Conservation (phyloP, 2,329 filamentous ascomycete genomes). For the Fusarium chuoi region DNA sequence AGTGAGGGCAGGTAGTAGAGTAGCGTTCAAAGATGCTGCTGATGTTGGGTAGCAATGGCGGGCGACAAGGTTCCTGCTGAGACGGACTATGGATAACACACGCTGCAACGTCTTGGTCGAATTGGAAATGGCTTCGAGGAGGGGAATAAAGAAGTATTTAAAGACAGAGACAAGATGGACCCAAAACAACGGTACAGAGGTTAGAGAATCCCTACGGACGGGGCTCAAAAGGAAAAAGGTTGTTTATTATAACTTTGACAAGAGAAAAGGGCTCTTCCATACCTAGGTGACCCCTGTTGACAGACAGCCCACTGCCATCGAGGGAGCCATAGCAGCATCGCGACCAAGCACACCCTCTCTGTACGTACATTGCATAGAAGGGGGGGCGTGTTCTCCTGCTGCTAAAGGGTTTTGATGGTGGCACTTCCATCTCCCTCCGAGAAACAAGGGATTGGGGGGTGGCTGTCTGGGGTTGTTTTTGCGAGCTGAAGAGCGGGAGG, state of each 20-base stretch:
- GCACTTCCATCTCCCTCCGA: slow-evolving; percentile 12
- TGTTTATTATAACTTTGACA: slow-evolving; percentile 41
- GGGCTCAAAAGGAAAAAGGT: slow-evolving; percentile 38
- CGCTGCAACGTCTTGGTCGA: slow-evolving; percentile 21
- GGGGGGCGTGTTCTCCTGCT: not conserved
- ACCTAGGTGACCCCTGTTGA: slow-evolving; percentile 33
- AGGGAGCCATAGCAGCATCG: slow-evolving; percentile 7
- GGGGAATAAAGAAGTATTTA: slow-evolving; percentile 40
- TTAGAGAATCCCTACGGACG: slow-evolving; percentile 35
- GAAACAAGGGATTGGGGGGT: slow-evolving; percentile 37
- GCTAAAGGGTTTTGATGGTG: slow-evolving; percentile 7
- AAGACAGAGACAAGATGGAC: slow-evolving; percentile 37
- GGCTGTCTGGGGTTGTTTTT: slow-evolving; percentile 24
- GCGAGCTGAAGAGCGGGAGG: slow-evolving; percentile 38
- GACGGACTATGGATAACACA: slow-evolving; percentile 11
- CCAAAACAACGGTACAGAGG: slow-evolving; percentile 36
- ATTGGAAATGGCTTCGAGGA: slow-evolving; percentile 13
- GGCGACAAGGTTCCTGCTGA: slow-evolving; percentile 9
- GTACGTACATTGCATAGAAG: slow-evolving; percentile 8
- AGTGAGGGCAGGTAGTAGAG: slow-evolving; percentile 7
- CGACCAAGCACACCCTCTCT: slow-evolving; percentile 7
- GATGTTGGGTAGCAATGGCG: slow-evolving; percentile 15
- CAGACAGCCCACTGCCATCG: slow-evolving; percentile 29
- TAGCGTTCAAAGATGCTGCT: slow-evolving; percentile 6
- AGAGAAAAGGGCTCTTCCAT: slow-evolving; percentile 25